Evolutionary conservation across 108 stramenopile species (phyloP).

Genomic region (Cyclotella baltica): DNA sequence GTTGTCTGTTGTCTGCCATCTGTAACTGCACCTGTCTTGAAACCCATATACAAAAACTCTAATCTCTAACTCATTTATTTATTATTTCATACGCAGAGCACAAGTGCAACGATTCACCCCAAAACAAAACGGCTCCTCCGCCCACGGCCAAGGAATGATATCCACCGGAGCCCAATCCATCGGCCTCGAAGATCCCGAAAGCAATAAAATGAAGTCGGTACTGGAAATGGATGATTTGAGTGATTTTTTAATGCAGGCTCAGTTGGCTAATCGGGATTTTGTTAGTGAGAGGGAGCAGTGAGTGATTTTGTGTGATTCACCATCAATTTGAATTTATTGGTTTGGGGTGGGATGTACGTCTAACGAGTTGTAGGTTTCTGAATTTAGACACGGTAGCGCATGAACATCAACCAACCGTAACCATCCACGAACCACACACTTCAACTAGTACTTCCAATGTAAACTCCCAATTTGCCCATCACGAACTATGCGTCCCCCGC

Average conservation of each 20-base stretch:
- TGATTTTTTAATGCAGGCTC: conserved; percentile 94
- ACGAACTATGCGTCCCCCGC: conserved; percentile 93
- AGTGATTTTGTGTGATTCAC: neutral
- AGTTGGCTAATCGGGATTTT: conserved; percentile 94
- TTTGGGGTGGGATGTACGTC: too few relatives aligned
- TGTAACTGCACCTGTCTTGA: too few relatives aligned
- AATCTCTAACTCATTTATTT: too few relatives aligned
- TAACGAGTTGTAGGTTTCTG: conserved; percentile 35
- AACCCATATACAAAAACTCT: too few relatives aligned
- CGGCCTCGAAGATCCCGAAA: conserved; percentile 55
- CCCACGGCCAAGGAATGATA: conserved; percentile 80
- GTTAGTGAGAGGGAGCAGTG: conserved; percentile 79
- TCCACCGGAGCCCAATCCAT: conserved; percentile 74
- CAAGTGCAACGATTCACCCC: conserved; percentile 68
- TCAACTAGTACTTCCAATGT: conserved; percentile 20
- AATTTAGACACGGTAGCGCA: conserved; percentile 43
- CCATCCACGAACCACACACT: conserved; percentile 22
- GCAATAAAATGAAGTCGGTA: conserved; percentile 73
- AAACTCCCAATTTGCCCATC: conserved; percentile 86
- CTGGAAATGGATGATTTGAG: conserved; percentile 92
- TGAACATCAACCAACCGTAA: conserved; percentile 26
- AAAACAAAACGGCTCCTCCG: conserved; percentile 67
- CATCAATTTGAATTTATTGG: neutral
- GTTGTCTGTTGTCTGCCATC: too few relatives aligned
- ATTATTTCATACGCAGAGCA: conserved; percentile 31